Conservation (phyloP, 2,329 filamentous ascomycete species). For the Septoria petroselini region DNA sequence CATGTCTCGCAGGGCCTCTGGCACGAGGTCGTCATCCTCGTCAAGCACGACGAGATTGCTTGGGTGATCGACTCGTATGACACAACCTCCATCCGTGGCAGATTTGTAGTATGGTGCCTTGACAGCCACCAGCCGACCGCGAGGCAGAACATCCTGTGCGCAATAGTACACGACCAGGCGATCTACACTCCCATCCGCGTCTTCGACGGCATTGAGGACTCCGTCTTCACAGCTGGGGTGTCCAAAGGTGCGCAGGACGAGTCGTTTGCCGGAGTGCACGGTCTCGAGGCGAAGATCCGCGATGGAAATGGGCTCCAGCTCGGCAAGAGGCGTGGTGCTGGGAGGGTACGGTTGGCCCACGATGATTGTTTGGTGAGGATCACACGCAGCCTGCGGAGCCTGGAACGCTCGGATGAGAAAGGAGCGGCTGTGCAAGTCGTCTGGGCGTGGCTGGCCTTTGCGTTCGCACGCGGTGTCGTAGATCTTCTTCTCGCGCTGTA, state of each 20-base stretch:
- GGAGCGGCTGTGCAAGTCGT: neutral
- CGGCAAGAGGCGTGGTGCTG: conserved; percentile 16
- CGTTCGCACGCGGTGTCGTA: neutral
- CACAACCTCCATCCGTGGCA: conserved; percentile 13
- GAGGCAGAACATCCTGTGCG: conserved; percentile 15
- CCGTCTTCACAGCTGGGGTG: conserved; percentile 11
- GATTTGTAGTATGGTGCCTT: conserved; percentile 34
- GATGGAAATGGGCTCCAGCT: conserved; percentile 24
- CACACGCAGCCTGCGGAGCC: neutral
- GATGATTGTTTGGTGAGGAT: conserved; percentile 3
- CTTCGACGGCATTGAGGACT: conserved; percentile 31
- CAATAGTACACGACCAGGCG: conserved; percentile 21
- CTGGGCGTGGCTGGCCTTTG: conserved; percentile 3
- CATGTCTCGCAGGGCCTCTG: conserved; percentile 8
- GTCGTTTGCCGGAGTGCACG: conserved; percentile 23
- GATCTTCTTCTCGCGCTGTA: neutral
- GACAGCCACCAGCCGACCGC: conserved; percentile 25
- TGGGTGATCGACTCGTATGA: conserved; percentile 32
- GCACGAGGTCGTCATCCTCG: conserved; percentile 12
- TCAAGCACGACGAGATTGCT: conserved; percentile 28
- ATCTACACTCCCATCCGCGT: conserved; percentile 41
- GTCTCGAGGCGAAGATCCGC: conserved; percentile 27
- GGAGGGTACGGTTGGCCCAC: conserved; percentile 27
- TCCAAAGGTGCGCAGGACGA: conserved; percentile 26
- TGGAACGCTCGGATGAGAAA: neutral